Evolutionary conservation across 2,329 filamentous ascomycete species (phyloP).

Genomic region (Nannizziopsis barbatae): DNA sequence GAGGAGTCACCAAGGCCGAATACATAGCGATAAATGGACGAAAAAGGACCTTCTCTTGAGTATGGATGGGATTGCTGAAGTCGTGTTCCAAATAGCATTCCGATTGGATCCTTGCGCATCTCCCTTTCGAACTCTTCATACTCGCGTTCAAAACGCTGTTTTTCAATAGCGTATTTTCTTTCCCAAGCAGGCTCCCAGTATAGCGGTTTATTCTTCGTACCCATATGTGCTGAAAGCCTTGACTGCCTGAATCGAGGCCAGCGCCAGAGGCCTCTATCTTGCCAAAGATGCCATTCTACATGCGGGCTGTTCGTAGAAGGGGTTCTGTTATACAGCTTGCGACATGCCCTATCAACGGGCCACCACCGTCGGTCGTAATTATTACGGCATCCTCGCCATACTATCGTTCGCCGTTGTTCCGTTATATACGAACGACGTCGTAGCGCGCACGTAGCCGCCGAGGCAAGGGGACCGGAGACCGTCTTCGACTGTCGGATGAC

Average conservation of each 20-base stretch:
- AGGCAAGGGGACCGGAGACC: not conserved
- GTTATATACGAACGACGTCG: not conserved
- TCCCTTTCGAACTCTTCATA: conserved; percentile 29
- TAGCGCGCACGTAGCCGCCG: not conserved
- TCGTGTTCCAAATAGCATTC: conserved; percentile 31
- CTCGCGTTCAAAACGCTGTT: conserved; percentile 20
- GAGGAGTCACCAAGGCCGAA: conserved; percentile 15
- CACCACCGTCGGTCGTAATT: not conserved
- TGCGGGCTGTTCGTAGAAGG: not conserved
- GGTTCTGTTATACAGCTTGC: not conserved
- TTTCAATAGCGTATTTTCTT: conserved; percentile 16
- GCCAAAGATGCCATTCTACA: not conserved
- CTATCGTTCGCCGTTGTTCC: conserved; percentile 2
- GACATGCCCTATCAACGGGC: not conserved
- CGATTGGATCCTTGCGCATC: conserved; percentile 31
- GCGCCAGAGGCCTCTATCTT: not conserved
- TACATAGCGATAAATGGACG: conserved; percentile 25
- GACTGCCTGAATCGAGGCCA: not conserved
- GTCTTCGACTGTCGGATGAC: not conserved
- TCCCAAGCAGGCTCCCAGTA: conserved; percentile 6
- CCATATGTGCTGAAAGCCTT: not conserved
- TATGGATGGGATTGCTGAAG: conserved; percentile 15
- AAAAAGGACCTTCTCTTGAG: conserved; percentile 20
- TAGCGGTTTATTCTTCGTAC: not conserved
- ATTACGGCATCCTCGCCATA: not conserved